Percentiles rank a stretch among this genome's conserved stretches.
Evolutionary conservation across 306 rosid species (phyloP).

Genomic region (Mimosa pudica): DNA sequence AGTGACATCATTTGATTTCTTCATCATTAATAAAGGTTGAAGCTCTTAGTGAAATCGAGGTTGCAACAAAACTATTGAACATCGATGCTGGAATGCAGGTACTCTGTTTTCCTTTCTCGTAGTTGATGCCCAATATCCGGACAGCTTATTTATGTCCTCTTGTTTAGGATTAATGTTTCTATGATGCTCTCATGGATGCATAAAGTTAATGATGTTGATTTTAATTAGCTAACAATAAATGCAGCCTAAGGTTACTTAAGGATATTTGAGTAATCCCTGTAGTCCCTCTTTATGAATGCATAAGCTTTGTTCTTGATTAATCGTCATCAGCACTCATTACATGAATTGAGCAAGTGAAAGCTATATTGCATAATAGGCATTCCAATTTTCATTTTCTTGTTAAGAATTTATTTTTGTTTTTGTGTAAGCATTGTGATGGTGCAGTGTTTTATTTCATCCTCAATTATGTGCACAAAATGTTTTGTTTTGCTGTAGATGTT

Average conservation of each 20-base stretch:
- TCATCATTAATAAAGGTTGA: slow-evolving; percentile 73
- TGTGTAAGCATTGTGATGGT: not conserved
- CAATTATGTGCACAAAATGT: slow-evolving; percentile 21
- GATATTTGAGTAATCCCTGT: not conserved
- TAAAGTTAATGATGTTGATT: slow-evolving; percentile 9
- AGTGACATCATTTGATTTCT: slow-evolving; percentile 32
- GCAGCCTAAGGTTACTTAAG: not conserved
- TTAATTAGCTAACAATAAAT: slow-evolving; percentile 13
- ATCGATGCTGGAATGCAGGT: slow-evolving; percentile 69
- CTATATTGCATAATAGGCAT: slow-evolving; percentile 1
- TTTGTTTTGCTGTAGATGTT: slow-evolving; percentile 10
- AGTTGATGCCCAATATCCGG: slow-evolving; percentile 21
- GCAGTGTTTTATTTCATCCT: slow-evolving; percentile 8
- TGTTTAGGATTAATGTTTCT: not conserved
- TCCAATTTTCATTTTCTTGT: slow-evolving; percentile 19
- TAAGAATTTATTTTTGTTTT: slow-evolving; percentile 10
- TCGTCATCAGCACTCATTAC: not conserved
- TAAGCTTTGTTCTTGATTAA: not conserved
- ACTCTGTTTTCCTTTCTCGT: slow-evolving; percentile 26
- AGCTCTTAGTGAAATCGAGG: slow-evolving; percentile 90
- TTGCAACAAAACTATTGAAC: slow-evolving; percentile 82
- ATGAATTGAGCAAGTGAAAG: slow-evolving; percentile 5
- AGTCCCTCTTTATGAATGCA: not conserved
- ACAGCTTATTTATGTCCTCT: not conserved
- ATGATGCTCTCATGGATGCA: not conserved